phyloP scores from a whole-genome alignment of 1,284 basidiomycete species.

The Cryptococcus neoformans region DNA sequence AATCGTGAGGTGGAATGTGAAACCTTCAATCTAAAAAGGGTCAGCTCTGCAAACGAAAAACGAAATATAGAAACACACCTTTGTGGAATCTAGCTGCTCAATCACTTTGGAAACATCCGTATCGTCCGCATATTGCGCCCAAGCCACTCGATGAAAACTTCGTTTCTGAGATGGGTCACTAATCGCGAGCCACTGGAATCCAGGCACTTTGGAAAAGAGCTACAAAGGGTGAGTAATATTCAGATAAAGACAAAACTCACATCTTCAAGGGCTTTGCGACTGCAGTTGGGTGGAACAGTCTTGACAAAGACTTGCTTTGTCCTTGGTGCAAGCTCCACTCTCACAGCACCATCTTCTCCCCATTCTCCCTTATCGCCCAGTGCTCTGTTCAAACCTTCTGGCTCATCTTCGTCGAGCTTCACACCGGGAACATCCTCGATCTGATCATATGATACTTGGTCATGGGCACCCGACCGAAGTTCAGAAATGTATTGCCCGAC shows the following conservation, averaged over 20 bases:
- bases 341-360: slow-evolving; percentile 50
- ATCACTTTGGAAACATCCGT: slow-evolving; percentile 73
- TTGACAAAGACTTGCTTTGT: slow-evolving; percentile 90
- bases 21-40: slow-evolving; percentile 72
- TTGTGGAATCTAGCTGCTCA: slow-evolving; percentile 70
- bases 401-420: slow-evolving; percentile 19
- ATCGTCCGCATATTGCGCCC: slow-evolving; percentile 80
- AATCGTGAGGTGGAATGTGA: slow-evolving; percentile 84
- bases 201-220: slow-evolving; percentile 46
- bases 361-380: slow-evolving; percentile 55
- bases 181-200: slow-evolving; percentile 69
- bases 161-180: slow-evolving; percentile 86
- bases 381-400: slow-evolving; percentile 34
- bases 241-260: slow-evolving; percentile 52
- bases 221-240: slow-evolving; percentile 7
- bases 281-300: slow-evolving; percentile 86
- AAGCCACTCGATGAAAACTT: slow-evolving; percentile 86
- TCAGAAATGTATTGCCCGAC: slow-evolving; percentile 69
- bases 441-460: slow-evolving; percentile 56
- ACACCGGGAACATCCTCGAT: slow-evolving; percentile 5
- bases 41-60: not conserved
- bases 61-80: slow-evolving; percentile 55
- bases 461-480: slow-evolving; percentile 76
- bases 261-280: slow-evolving; percentile 79
- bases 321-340: slow-evolving; percentile 66